Percentiles rank a stretch among this genome's conserved stretches.
Conservation (phyloP, 2,329 filamentous ascomycete species). For the Huntiella savannae region DNA sequence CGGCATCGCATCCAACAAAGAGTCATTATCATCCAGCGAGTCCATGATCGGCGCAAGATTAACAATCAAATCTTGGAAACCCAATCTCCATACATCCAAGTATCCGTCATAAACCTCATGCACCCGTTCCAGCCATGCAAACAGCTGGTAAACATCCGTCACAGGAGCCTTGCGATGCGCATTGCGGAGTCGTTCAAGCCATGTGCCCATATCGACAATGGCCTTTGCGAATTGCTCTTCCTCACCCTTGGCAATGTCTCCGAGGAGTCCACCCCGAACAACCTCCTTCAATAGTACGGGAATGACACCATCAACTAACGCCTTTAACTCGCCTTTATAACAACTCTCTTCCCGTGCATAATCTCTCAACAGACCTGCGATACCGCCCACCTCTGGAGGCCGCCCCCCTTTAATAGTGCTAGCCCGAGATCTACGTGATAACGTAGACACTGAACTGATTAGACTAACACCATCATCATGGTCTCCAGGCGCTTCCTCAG, state of each 20-base stretch:
- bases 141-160: constrained; percentile 48
- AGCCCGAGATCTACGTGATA: constrained; percentile 5
- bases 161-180: constrained; percentile 66
- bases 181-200: constrained; percentile 64
- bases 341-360: constrained; percentile 68
- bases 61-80: constrained; percentile 86
- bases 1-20: constrained; percentile 38
- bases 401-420: constrained; percentile 2
- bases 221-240: constrained; percentile 52
- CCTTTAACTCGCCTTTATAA: constrained; percentile 80
- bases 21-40: constrained; percentile 36
- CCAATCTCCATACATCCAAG: constrained; percentile 71
- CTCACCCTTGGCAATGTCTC: neutral
- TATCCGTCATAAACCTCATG: constrained; percentile 71
- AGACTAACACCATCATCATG: constrained; percentile 24
- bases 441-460: constrained; percentile 15
- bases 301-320: constrained; percentile 84
- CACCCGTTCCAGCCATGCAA: constrained; percentile 65
- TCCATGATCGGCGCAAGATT: constrained; percentile 58
- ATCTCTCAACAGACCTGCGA: constrained; percentile 60
- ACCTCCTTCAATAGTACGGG: constrained; percentile 78
- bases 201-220: constrained; percentile 85
- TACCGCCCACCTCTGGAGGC: constrained; percentile 13
- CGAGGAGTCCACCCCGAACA: constrained; percentile 29
- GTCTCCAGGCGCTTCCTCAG: constrained; percentile 36